Evolutionary conservation across 2,329 filamentous ascomycete genomes (phyloP).

Genomic region (Ambrosiella xylebori): DNA sequence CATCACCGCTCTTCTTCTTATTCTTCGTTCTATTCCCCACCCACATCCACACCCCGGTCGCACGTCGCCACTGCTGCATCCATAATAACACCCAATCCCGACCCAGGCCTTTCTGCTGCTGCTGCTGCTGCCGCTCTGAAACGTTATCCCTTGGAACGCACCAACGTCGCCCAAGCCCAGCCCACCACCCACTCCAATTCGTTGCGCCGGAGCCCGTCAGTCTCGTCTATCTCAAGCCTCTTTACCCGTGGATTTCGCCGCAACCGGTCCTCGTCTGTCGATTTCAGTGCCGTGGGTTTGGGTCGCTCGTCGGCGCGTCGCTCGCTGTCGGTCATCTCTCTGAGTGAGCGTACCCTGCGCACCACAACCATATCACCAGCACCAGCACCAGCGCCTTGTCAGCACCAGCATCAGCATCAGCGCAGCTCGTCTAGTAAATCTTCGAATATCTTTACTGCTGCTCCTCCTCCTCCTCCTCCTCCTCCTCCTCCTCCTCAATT

Average conservation of each 20-base stretch:
- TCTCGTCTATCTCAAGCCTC: slow-evolving; percentile 34
- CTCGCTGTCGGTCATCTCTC: slow-evolving; percentile 53
- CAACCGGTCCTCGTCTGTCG: background rate
- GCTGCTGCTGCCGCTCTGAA: slow-evolving; percentile 75
- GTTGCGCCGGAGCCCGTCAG: slow-evolving; percentile 48
- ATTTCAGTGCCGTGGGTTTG: background rate
- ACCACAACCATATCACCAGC: slow-evolving; percentile 47
- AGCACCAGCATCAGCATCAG: slow-evolving; percentile 17
- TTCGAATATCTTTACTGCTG: background rate
- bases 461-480: background rate
- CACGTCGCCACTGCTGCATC: slow-evolving; percentile 28
- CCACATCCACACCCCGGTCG: slow-evolving; percentile 65
- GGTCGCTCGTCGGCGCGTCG: background rate
- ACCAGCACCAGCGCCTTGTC: slow-evolving; percentile 17
- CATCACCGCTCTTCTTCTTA: slow-evolving; percentile 17
- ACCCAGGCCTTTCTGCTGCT: slow-evolving; percentile 48
- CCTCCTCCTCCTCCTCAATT: slow-evolving; percentile 15
- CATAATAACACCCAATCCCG: slow-evolving; percentile 28
- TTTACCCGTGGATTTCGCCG: background rate
- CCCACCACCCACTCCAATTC: slow-evolving; percentile 58
- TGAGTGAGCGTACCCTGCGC: slow-evolving; percentile 79
- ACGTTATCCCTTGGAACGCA: slow-evolving; percentile 60
- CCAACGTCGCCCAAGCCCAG: slow-evolving; percentile 63
- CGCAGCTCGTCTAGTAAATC: background rate
- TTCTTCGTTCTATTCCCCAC: slow-evolving; percentile 40